phyloP scores from a whole-genome alignment of 192 early-diverging fungal genomes.

The Linderina pennispora region DNA sequence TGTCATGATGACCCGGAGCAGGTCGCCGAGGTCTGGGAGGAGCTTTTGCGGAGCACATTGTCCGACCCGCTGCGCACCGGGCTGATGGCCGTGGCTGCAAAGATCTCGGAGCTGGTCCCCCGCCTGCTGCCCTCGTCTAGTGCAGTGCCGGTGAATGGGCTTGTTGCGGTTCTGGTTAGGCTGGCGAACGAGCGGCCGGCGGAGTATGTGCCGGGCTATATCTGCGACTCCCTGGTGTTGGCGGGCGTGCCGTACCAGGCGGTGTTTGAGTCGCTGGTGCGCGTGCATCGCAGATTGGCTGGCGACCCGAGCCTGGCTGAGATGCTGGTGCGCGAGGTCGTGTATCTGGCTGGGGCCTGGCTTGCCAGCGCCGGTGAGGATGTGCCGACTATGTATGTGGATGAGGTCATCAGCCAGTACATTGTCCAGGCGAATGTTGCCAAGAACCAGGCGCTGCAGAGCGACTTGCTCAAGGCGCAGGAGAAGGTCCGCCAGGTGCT shows the following conservation, averaged over 20 bases:
- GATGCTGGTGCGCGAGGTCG: conserved; percentile 25
- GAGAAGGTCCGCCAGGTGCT: conserved; percentile 35
- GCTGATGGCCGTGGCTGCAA: conserved; percentile 21
- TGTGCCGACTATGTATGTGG: conserved; percentile 35
- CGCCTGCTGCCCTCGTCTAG: conserved; percentile 35
- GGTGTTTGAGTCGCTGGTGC: conserved; percentile 30
- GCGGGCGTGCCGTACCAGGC: conserved; percentile 25
- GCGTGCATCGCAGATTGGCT: conserved; percentile 1
- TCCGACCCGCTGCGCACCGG: conserved; percentile 21
- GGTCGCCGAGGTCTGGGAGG: conserved; percentile 29
- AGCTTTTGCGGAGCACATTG: conserved; percentile 20
- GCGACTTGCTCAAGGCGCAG: conserved; percentile 37
- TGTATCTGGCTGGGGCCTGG: conserved; percentile 8
- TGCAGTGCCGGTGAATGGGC: conserved; percentile 23
- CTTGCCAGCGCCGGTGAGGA: conserved; percentile 1
- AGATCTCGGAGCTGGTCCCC: conserved; percentile 15
- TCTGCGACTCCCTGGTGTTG: conserved; percentile 12
- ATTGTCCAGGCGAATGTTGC: conserved; percentile 33
- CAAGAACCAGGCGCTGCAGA: conserved; percentile 24
- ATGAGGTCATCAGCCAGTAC: conserved; percentile 45
- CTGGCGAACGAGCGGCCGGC: conserved; percentile 11
- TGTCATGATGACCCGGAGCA: conserved; percentile 44
- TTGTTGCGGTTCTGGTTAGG: conserved; percentile 17
- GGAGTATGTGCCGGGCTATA: conserved; percentile 18
- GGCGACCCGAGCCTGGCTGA: not conserved